A percentile compares a stretch with the other conserved stretches of the same genome.
phyloP scores from a whole-genome alignment of 257 asterid species.

The Penstemon newberryi region DNA sequence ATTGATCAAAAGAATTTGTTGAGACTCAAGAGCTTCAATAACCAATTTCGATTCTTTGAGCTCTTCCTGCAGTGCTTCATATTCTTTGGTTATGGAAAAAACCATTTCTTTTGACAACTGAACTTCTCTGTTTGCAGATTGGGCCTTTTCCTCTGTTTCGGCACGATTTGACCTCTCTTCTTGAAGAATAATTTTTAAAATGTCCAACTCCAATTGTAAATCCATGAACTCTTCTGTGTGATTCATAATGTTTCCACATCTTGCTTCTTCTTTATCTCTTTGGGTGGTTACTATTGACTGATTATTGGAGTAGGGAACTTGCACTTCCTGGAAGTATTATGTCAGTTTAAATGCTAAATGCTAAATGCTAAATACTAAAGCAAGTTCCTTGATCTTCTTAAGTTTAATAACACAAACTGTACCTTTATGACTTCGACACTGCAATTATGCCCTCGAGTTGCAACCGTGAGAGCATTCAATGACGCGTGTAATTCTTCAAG shows the following conservation, averaged over 20 bases:
- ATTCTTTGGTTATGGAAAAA: constrained; percentile 46
- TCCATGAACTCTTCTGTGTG: constrained; percentile 57
- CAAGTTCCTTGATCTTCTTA: background rate
- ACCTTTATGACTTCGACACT: constrained; percentile 72
- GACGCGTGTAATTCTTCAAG: constrained; percentile 52
- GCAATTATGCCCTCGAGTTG: constrained; percentile 42
- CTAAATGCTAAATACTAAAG: background rate
- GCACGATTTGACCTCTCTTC: constrained; percentile 65
- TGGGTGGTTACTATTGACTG: constrained; percentile 32
- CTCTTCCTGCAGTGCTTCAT: constrained; percentile 55
- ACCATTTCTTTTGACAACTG: constrained; percentile 56
- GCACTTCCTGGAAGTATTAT: constrained; percentile 59
- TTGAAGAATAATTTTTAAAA: constrained; percentile 69
- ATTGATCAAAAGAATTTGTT: constrained; percentile 59
- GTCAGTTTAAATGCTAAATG: constrained; percentile 32
- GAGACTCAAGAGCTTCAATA: constrained; percentile 90
- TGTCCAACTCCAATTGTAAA: constrained; percentile 89
- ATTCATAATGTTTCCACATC: constrained; percentile 30
- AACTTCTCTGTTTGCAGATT: constrained; percentile 53
- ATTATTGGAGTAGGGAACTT: constrained; percentile 46
- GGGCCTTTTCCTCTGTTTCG: constrained; percentile 55
- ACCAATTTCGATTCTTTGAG: constrained; percentile 58
- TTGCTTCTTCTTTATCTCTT: constrained; percentile 39
- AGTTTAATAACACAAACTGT: constrained; percentile 18
- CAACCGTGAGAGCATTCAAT: constrained; percentile 32